phyloP scores from a whole-genome alignment of 306 rosid genomes.

The Fragaria ananassa region DNA sequence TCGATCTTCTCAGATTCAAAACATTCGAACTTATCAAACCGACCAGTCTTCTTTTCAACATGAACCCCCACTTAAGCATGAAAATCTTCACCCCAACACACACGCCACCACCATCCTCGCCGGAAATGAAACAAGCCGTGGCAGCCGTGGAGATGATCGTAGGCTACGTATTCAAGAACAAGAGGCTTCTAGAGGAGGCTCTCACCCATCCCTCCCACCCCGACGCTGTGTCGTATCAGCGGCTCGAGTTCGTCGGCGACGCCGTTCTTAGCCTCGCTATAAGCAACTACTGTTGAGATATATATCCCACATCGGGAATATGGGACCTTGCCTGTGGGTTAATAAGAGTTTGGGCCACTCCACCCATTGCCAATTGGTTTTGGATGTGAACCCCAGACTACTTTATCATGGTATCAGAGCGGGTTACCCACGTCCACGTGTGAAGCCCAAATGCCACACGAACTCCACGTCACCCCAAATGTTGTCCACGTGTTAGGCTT shows the following conservation, averaged over 20 bases:
- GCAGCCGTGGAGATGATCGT: constrained; percentile 37
- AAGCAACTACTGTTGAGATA: too few relatives aligned
- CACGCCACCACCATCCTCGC: neutral
- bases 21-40: neutral
- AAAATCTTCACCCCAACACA: neutral
- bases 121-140: constrained; percentile 25
- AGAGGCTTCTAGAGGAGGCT: constrained; percentile 62
- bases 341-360: too few relatives aligned
- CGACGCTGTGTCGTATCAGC: constrained; percentile 40
- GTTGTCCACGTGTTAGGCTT: too few relatives aligned
- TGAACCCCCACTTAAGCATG: neutral
- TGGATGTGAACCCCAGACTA: too few relatives aligned
- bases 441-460: too few relatives aligned
- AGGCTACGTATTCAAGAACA: constrained; percentile 37
- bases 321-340: too few relatives aligned
- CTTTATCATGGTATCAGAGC: too few relatives aligned
- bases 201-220: constrained; percentile 62
- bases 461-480: too few relatives aligned
- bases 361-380: too few relatives aligned
- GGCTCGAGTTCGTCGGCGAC: constrained; percentile 79
- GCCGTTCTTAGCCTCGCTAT: constrained; percentile 47
- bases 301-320: too few relatives aligned
- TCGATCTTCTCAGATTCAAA: neutral
- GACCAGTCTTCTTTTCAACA: neutral
- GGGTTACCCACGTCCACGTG: too few relatives aligned